These are phyloP conservation scores for Penicillium crystallinum DNA, from an alignment of 495 filamentous ascomycete species.

Conservation along the genomic window DNA sequence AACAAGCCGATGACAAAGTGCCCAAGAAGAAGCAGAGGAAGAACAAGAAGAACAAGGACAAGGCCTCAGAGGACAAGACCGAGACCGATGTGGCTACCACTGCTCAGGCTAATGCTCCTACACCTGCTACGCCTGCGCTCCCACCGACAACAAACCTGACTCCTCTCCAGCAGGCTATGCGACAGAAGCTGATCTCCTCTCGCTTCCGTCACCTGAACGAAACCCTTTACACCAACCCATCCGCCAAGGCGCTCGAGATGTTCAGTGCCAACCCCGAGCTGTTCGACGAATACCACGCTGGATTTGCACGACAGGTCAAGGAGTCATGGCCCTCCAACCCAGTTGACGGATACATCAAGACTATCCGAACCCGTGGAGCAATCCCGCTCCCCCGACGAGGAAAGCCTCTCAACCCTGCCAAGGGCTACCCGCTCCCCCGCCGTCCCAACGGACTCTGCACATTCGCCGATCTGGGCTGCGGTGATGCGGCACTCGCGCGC, in stretches of 20 bases:
- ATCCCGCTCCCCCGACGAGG: slow-evolving; percentile 33
- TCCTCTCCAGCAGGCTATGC: slow-evolving; percentile 88
- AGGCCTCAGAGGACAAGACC: slow-evolving; percentile 11
- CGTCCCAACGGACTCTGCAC: slow-evolving; percentile 57
- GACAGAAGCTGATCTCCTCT: slow-evolving; percentile 82
- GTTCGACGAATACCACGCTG: slow-evolving; percentile 90
- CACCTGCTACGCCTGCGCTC: slow-evolving; percentile 26
- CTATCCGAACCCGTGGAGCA: slow-evolving; percentile 55
- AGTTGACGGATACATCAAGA: slow-evolving; percentile 70
- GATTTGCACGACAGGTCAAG: slow-evolving; percentile 86
- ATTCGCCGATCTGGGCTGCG: slow-evolving; percentile 84
- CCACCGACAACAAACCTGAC: slow-evolving; percentile 59
- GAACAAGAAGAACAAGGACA: slow-evolving; percentile 32
- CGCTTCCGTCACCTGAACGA: slow-evolving; percentile 98
- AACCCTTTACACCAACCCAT: slow-evolving; percentile 89
- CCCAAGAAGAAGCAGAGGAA: slow-evolving; percentile 33
- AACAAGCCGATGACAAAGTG: slow-evolving; percentile 17
- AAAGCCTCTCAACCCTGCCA: slow-evolving; percentile 29
- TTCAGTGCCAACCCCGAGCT: slow-evolving; percentile 80
- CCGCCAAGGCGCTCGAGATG: slow-evolving; percentile 66
- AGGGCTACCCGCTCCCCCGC: slow-evolving; percentile 39
- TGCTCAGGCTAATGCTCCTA: slow-evolving; percentile 19
- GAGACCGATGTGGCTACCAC: slow-evolving; percentile 9
- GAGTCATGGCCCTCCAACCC: slow-evolving; percentile 95
- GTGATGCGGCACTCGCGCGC: slow-evolving; percentile 65